These are phyloP conservation scores for Bacterosira constricta DNA, from an alignment of 108 stramenopile species.

Conservation along the genomic window DNA sequence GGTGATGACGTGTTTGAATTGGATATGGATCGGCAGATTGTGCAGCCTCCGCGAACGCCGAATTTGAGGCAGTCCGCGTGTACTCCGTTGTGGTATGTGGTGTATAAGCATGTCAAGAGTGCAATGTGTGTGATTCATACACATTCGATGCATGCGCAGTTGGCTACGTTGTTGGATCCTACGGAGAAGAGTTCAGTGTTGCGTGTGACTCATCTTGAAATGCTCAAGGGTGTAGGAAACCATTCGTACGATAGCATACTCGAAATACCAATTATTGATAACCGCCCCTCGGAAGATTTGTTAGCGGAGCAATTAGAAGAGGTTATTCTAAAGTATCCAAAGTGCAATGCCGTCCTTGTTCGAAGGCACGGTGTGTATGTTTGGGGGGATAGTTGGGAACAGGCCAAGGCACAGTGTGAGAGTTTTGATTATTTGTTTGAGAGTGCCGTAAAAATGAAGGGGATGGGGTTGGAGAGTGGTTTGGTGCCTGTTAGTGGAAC, in stretches of 20 bases:
- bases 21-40: conserved; percentile 60
- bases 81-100: conserved; percentile 90
- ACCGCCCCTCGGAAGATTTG: conserved; percentile 91
- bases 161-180: conserved; percentile 88
- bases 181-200: conserved; percentile 60
- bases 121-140: conserved; percentile 88
- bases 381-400: conserved; percentile 97
- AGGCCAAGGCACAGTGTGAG: conserved; percentile 96
- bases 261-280: conserved; percentile 96
- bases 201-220: conserved; percentile 92
- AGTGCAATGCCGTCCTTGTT: conserved; percentile 91
- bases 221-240: conserved; percentile 95
- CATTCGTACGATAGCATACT: conserved; percentile 89
- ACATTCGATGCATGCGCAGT: conserved; percentile 83
- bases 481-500: conserved; percentile 54
- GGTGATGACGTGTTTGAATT: conserved; percentile 94
- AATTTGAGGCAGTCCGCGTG: conserved; percentile 83
- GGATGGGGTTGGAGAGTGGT: conserved; percentile 74
- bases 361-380: conserved; percentile 94
- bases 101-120: conserved; percentile 70
- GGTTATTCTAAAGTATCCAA: conserved; percentile 82
- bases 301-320: conserved; percentile 85
- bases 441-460: conserved; percentile 70
- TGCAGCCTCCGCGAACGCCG: conserved; percentile 68
- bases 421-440: conserved; percentile 95